Conservation (phyloP, 495 filamentous ascomycete genomes). For the Penicillium nucicola region DNA sequence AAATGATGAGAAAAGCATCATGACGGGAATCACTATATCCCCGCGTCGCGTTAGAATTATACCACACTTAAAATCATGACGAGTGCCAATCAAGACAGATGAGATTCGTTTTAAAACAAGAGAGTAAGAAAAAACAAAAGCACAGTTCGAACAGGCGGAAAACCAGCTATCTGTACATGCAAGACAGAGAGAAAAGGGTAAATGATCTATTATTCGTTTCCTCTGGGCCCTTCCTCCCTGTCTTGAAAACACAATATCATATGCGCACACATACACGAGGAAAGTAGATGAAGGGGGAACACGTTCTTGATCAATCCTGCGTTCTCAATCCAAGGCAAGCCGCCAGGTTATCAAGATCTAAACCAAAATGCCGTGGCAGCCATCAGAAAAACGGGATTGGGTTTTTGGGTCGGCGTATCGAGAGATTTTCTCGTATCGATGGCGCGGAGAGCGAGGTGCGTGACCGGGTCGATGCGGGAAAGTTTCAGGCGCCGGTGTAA, state of each 20-base stretch:
- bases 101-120: conserved; percentile 31
- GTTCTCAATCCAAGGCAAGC: conserved; percentile 26
- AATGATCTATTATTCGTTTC: conserved; percentile 27
- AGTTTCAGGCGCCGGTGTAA: conserved; percentile 8
- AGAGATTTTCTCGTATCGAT: conserved; percentile 7
- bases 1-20: neutral
- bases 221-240: conserved; percentile 16
- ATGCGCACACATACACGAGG: conserved; percentile 23
- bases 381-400: conserved; percentile 21
- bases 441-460: neutral
- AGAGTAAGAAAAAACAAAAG: conserved; percentile 29
- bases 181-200: conserved; percentile 28
- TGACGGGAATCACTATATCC: too few relatives aligned
- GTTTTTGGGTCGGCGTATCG: conserved; percentile 8
- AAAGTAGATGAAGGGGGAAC: conserved; percentile 3
- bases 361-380: conserved; percentile 10
- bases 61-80: too few relatives aligned
- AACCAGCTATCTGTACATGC: conserved; percentile 53
- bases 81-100: conserved; percentile 30
- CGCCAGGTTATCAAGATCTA: conserved; percentile 5
- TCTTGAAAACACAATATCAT: conserved; percentile 33
- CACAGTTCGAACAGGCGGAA: conserved; percentile 42
- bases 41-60: too few relatives aligned
- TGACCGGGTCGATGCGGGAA: conserved; percentile 7
- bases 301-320: conserved; percentile 11